phyloP scores from a whole-genome alignment of 345 rosid genomes.

The Sisymbrium irio region DNA sequence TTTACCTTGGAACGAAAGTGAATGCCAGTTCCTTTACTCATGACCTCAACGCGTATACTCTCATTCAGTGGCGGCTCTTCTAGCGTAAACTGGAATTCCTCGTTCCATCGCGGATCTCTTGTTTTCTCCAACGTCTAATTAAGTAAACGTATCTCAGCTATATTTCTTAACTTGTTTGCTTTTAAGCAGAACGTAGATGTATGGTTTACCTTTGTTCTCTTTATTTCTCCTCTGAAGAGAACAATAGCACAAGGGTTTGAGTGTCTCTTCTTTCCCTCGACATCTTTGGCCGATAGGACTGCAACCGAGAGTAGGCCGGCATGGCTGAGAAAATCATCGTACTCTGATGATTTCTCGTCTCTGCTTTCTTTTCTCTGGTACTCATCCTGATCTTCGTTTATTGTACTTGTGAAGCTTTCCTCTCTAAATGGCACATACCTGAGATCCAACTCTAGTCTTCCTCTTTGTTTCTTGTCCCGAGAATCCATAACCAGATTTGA shows the following conservation, averaged over 20 bases:
- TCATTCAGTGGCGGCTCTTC: constrained; percentile 68
- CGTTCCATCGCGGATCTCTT: constrained; percentile 67
- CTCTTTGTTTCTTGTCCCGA: constrained; percentile 54
- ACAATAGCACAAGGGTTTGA: constrained; percentile 63
- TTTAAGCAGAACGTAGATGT: not conserved
- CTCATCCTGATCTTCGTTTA: constrained; percentile 24
- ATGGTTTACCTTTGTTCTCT: constrained; percentile 60
- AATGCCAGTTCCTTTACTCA: constrained; percentile 54
- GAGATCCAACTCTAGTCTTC: constrained; percentile 53
- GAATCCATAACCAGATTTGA: constrained; percentile 42
- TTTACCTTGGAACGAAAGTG: constrained; percentile 63
- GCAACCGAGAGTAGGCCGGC: constrained; percentile 65
- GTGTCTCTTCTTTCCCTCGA: constrained; percentile 59
- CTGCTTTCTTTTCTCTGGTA: constrained; percentile 37
- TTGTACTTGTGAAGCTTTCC: constrained; percentile 44
- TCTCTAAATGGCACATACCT: constrained; percentile 64
- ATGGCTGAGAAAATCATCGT: constrained; percentile 37
- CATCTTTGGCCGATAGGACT: constrained; percentile 63
- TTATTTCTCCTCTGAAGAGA: constrained; percentile 65
- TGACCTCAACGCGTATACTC: constrained; percentile 54
- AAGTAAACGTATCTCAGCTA: too few relatives aligned
- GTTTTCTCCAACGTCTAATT: constrained; percentile 52
- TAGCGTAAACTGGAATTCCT: constrained; percentile 60
- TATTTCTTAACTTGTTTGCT: too few relatives aligned
- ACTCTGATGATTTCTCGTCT: constrained; percentile 34